Conservation (phyloP, 257 asterid species). For the Paulownia fortunei region DNA sequence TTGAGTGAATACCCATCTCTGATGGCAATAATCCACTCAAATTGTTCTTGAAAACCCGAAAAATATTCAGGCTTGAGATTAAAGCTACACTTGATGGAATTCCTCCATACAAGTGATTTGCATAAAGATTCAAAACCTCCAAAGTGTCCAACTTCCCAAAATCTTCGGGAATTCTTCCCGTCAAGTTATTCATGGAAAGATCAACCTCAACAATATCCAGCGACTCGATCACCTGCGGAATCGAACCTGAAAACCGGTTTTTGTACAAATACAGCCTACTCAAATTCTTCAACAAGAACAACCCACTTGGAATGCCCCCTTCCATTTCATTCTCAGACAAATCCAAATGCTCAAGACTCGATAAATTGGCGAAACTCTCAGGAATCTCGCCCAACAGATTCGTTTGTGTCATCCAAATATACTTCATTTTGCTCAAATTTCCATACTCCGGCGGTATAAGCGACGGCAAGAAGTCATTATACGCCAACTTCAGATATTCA, state of each 20-base stretch:
- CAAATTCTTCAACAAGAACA: neutral
- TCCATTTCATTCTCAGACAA: slow-evolving; percentile 23
- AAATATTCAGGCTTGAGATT: slow-evolving; percentile 47
- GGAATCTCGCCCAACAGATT: slow-evolving; percentile 57
- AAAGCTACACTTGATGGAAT: slow-evolving; percentile 11
- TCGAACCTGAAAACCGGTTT: neutral
- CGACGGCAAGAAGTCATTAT: slow-evolving; percentile 59
- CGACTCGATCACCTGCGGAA: slow-evolving; percentile 23
- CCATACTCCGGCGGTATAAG: slow-evolving; percentile 65
- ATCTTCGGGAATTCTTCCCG: slow-evolving; percentile 25
- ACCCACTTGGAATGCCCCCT: slow-evolving; percentile 28
- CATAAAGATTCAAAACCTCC: neutral
- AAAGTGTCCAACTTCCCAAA: slow-evolving; percentile 14
- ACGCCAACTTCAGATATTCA: slow-evolving; percentile 55
- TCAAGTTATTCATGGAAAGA: neutral
- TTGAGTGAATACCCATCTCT: neutral
- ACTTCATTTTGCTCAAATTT: slow-evolving; percentile 48
- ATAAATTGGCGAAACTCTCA: slow-evolving; percentile 7
- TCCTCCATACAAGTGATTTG: neutral
- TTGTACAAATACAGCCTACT: neutral
- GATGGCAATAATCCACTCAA: slow-evolving; percentile 67
- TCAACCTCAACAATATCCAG: neutral
- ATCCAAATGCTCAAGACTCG: slow-evolving; percentile 28
- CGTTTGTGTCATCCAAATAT: slow-evolving; percentile 50
- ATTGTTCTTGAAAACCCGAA: slow-evolving; percentile 59